Conservation (phyloP, 441 rosid genomes). For the Adansonia grandidieri region DNA sequence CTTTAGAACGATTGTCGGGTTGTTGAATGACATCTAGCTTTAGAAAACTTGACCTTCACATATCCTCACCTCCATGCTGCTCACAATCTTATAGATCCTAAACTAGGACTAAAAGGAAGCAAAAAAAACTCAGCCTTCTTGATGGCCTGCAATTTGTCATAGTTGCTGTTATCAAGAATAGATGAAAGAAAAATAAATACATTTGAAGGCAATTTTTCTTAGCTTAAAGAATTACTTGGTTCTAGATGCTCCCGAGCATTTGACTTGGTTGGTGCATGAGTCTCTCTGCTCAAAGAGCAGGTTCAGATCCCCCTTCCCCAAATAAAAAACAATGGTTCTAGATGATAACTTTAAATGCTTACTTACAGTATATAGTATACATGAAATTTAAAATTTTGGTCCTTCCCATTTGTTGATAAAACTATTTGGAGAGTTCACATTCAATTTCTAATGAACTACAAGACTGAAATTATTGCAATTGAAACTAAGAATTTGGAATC, state of each 20-base stretch:
- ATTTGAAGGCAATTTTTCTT: background rate
- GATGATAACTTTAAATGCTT: background rate
- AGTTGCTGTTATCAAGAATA: background rate
- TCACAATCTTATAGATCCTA: background rate
- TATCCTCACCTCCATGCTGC: background rate
- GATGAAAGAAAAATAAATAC: background rate
- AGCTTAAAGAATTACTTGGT: background rate
- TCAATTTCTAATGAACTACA: background rate
- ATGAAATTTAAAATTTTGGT: background rate
- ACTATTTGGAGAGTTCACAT: background rate
- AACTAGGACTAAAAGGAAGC: background rate
- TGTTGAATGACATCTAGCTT: background rate
- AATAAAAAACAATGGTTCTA: background rate
- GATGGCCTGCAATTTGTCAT: background rate
- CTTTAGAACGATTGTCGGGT: background rate
- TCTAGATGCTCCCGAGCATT: background rate
- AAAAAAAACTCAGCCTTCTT: background rate
- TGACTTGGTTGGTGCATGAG: background rate
- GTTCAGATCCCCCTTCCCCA: background rate
- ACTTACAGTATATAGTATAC: background rate
- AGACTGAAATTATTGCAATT: background rate
- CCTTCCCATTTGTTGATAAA: background rate
- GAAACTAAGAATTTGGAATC: background rate
- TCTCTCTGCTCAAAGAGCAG: background rate
- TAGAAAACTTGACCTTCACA: background rate